Base-by-base conservation (phyloP, 2,329 filamentous ascomycete genomes). In the Penicillium italicum region DNA sequence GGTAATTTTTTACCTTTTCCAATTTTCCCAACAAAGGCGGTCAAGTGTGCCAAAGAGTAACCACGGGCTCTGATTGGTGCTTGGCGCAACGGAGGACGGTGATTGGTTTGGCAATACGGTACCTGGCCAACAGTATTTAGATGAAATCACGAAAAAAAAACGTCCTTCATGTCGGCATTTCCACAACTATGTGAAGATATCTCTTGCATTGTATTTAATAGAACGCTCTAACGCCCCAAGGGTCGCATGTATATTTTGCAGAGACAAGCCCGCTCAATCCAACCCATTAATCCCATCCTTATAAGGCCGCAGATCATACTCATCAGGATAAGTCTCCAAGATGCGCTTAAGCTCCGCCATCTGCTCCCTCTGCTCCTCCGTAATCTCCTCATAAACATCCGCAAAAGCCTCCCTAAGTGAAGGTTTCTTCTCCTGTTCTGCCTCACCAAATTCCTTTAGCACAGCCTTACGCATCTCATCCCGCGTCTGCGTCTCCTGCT, bases 381-480 rank as follows among this genome's bases (percentile, higher is more conserved):
- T 97, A 64, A 97, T 65, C 43, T 91, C 84, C 71, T 94, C 91
- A 73, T 97, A 99, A 1, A 97, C 83, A 72, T 94, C 94, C 63
- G 89, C 85, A 72, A 97, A 97, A 51, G 82, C 80, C 46, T 79
- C 76, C 11, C 76, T 79, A 36, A 77, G 73, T 12, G 81, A 77
- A 28, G 80, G 78, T 56, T 80, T 83, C 69, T 82, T 82, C 62
- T 82, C 81, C 12, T 72, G 77, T 58, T 82, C 80, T 2, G 78
- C 94, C 59, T 88, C 85, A 12, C 86, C 84, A 74, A 99, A 97
- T 0, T 91, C 92, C 65, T 85, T 85, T 48, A 99, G 73, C 0
- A 97, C 83, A 28, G 91, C 88, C 68, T 89, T 90, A 26, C 89
- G 79, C 28, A 88, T 79, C 16, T 77, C 74, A 37, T 84, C 83